Evolutionary conservation across 2,329 filamentous ascomycete species (phyloP), one percentile per base, ranked within the genome.

Genomic region (Colletotrichum tropicale): DNA sequence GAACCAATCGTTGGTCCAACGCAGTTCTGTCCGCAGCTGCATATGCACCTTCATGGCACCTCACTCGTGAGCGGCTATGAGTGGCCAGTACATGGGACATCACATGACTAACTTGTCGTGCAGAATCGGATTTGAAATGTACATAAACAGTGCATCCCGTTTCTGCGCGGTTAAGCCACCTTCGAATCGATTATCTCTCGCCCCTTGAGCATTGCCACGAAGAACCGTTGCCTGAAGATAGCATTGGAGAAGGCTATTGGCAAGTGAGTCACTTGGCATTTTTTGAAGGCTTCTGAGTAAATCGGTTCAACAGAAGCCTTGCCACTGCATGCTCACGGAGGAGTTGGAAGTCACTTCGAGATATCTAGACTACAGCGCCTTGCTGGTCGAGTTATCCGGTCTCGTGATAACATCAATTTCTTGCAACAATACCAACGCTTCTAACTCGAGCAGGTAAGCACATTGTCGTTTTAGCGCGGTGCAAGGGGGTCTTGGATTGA

Each of bases 201-300:
- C 5, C 18, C 38, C 16, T n/a, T 43, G 16, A 43, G 1, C 16
- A 43, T 43, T 43, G 8, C 8, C 8, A 8, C 8, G 36, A 43
- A 10, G 16, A 43, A 43, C 16, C 8, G 1, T 43, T 1, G 2
- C 8, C n/a, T 8, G 16, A 43, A 43, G 2, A 10, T n/a, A 43
- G 18, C 38, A 10, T 43, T 43, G 1, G 1, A 18, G 0, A 43
- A n/a, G 38, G 2, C 2, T 1, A n/a, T 10, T 1, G 1, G 8
- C 38, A 43, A 43, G 38, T 1, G 18, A 6, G 18, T 43, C 18
- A 10, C 38, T 43, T 10, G 38, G 5, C 2, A 18, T 5, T 1
- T 1, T 43, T 18, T 3, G 8, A 5, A 43, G 18, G 8, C 16
- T 9, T 43, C 3, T 43, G 18, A 43, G 16, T 43, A 18, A 10